These are phyloP conservation scores for Saccharomycopsis guyanensis DNA, from an alignment of 805 yeast genomes.

Conservation along the genomic window DNA sequence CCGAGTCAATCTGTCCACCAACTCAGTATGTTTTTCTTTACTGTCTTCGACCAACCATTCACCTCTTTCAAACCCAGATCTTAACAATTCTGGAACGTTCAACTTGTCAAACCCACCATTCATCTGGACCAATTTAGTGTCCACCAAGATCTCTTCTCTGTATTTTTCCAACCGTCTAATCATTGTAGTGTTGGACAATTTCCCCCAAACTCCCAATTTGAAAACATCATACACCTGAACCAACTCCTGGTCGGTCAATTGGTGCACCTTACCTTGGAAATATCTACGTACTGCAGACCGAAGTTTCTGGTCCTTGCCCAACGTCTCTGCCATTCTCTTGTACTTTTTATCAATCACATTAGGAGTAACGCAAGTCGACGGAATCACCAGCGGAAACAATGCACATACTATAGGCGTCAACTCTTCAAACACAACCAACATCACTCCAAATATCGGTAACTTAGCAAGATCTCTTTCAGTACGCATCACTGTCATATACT, in stretches of 20 bases:
- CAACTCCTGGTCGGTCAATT: neutral
- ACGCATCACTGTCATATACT: slow-evolving; percentile 38
- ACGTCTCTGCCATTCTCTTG: neutral
- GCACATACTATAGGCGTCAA: slow-evolving; percentile 46
- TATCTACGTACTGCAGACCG: neutral
- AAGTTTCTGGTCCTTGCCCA: neutral
- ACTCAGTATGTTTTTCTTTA: neutral
- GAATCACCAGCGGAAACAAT: slow-evolving; percentile 46
- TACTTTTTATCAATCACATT: slow-evolving; percentile 26
- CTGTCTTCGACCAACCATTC: neutral
- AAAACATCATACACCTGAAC: neutral
- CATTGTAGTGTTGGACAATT: neutral
- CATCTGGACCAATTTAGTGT: slow-evolving; percentile 8
- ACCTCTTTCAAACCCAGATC: slow-evolving; percentile 15
- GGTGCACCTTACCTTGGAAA: neutral
- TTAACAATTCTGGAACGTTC: slow-evolving; percentile 10
- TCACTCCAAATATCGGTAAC: slow-evolving; percentile 44
- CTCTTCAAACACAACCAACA: slow-evolving; percentile 45
- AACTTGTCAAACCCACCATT: slow-evolving; percentile 12
- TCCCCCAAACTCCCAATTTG: neutral
- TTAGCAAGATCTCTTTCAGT: slow-evolving; percentile 35
- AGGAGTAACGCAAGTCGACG: slow-evolving; percentile 52
- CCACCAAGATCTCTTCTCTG: slow-evolving; percentile 14
- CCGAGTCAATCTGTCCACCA: neutral
- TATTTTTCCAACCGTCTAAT: slow-evolving; percentile 6